Base-by-base conservation (phyloP, 2,329 filamentous ascomycete genomes). In the Ascocoryne sarcoides region DNA sequence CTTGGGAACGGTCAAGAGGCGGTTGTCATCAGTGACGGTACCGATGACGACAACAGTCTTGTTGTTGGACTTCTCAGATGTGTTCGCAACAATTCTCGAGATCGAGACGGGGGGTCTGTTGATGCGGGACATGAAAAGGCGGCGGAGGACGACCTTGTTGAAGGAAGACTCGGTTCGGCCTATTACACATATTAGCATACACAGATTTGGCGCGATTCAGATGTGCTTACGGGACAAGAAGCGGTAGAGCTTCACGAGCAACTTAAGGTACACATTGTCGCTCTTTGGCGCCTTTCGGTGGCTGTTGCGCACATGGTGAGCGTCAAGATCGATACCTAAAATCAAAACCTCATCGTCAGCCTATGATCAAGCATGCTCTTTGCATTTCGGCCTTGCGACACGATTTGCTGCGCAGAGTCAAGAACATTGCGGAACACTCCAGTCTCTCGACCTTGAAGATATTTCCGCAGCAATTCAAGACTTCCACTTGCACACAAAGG, bases 111-210 rank as follows among this genome's bases (percentile, higher is more conserved):
- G 88, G 49, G 87, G 86, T 60, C 89, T 84, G 84, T 96, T 96
- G 73, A 93, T 95, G 71, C 89, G 87, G 68, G 88, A 95, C 86
- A 92, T 95, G 66, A 95, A 95, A 49, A 98, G 84, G 63, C 92
- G 86, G 68, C 90, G 88, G 62, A 98, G 85, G 65, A 98, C 80
- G 62, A 92, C 85, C 78, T 95, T 93, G 84, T 98, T 98, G 85
- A 98, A 98, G 73, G 78, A 79, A 55, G 87, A 79, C 69, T 96
- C 92, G 66, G 92, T 98, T 65, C 92, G 89, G 72, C 88, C 86
- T 93, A 14, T 12, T 7, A 32, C 14, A 17, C 5, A 37, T 10
- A 15, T 18, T 37, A n/a, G 60, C 39, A n/a, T n/a, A n/a, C n/a
- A n/a, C 33, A 3, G 9, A 8, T 7, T 41, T 4, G 8, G 29